Conservation (phyloP, 306 rosid genomes). For the Bauhinia variegata region DNA sequence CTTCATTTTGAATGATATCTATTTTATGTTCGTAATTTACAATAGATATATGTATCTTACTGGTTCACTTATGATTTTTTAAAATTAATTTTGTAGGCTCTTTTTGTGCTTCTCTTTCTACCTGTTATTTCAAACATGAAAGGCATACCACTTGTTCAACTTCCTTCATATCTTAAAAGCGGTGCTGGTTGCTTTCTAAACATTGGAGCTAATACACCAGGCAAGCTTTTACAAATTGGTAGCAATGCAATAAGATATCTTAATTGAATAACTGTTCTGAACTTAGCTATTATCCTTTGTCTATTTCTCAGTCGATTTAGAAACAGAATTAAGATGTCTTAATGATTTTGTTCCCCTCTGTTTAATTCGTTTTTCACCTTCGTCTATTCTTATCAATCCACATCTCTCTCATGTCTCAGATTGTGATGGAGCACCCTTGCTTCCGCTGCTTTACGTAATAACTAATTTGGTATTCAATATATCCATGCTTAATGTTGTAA, state of each 20-base stretch:
- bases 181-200: conserved; percentile 84
- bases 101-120: conserved; percentile 71
- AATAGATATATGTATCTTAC: conserved; percentile 7
- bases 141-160: conserved; percentile 72
- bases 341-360: conserved; percentile 15
- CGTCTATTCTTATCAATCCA: conserved; percentile 10
- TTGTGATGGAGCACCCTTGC: conserved; percentile 87
- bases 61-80: conserved; percentile 23
- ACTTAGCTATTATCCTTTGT: not conserved
- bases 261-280: conserved; percentile 4
- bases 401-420: conserved; percentile 45
- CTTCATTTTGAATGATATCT: conserved; percentile 21
- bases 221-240: conserved; percentile 42
- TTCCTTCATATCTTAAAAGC: conserved; percentile 76
- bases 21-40: conserved; percentile 24
- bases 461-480: conserved; percentile 80
- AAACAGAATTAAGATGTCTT: not conserved
- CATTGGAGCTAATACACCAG: conserved; percentile 58
- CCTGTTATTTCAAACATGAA: conserved; percentile 75
- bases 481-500: conserved; percentile 69
- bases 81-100: conserved; percentile 55
- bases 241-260: conserved; percentile 18
- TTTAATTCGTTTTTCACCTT: not conserved
- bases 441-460: conserved; percentile 74
- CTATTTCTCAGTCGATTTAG: not conserved